Evolutionary conservation across 73 alveolate species (phyloP).

Genomic region (Paramecium sonneborni): DNA sequence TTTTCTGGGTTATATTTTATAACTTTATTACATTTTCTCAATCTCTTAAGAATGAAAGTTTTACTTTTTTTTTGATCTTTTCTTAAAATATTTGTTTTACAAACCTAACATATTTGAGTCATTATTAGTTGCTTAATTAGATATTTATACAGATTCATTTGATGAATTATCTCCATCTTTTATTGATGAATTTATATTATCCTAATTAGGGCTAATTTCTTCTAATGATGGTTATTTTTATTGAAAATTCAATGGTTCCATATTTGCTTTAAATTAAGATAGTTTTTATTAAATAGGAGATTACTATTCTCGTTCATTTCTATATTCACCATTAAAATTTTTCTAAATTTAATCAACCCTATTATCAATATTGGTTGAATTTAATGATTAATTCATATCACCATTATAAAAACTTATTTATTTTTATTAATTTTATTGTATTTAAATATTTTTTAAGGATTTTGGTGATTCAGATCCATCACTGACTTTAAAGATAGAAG

Average conservation of each 20-base stretch:
- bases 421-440: neutral
- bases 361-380: neutral
- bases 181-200: neutral
- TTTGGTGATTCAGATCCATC: conserved; percentile 49
- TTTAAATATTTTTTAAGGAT: neutral
- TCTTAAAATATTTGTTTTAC: neutral
- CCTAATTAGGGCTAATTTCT: neutral
- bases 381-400: neutral
- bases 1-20: neutral
- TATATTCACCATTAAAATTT: neutral
- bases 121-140: neutral
- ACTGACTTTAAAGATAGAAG: conserved; percentile 39
- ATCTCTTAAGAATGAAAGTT: neutral
- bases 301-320: neutral
- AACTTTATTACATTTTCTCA: neutral
- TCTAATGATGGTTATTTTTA: neutral
- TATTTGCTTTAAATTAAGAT: neutral
- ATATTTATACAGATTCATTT: neutral
- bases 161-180: conserved; percentile 27
- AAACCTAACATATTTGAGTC: neutral
- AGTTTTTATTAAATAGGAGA: neutral
- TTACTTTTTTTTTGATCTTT: neutral
- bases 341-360: neutral
- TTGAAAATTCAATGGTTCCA: neutral
- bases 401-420: neutral